phyloP scores from a whole-genome alignment of 176 grass and related monocot genomes.

The Triticum turgidum region DNA sequence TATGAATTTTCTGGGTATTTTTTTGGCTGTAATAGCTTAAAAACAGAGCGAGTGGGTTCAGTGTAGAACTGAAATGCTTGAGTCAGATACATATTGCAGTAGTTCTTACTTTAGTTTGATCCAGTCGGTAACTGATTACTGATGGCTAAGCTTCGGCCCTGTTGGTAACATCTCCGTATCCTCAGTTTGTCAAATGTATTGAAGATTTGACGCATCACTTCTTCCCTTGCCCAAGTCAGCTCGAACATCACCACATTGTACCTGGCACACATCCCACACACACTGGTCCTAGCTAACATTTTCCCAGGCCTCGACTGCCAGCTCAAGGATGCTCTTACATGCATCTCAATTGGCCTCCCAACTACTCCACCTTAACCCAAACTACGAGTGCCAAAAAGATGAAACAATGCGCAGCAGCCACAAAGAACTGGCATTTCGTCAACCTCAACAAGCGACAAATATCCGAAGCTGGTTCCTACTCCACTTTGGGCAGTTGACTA shows the following conservation, averaged over 20 bases:
- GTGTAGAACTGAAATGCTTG: constrained; percentile 10
- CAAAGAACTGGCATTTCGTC: constrained; percentile 12
- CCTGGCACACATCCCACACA: not conserved
- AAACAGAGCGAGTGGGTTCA: not conserved
- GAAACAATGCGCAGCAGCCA: not conserved
- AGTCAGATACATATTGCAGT: not conserved
- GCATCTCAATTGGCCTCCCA: not conserved
- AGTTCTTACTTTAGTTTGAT: not conserved
- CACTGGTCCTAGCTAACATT: not conserved
- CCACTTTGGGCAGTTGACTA: not conserved
- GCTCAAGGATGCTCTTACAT: not conserved
- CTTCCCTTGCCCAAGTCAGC: not conserved
- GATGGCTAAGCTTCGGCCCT: not conserved
- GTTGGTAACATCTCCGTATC: not conserved
- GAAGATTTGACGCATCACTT: not conserved
- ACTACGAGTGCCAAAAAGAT: not conserved
- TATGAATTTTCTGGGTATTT: not conserved
- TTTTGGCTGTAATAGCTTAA: not conserved
- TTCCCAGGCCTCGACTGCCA: not conserved
- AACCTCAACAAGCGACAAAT: constrained; percentile 1
- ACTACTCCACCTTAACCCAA: constrained; percentile 7
- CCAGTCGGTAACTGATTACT: not conserved
- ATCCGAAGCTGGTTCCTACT: not conserved
- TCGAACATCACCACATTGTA: constrained; percentile 22
- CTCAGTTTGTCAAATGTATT: not conserved